Conservation (phyloP, 257 asterid species). For the Solanum commersonii region DNA sequence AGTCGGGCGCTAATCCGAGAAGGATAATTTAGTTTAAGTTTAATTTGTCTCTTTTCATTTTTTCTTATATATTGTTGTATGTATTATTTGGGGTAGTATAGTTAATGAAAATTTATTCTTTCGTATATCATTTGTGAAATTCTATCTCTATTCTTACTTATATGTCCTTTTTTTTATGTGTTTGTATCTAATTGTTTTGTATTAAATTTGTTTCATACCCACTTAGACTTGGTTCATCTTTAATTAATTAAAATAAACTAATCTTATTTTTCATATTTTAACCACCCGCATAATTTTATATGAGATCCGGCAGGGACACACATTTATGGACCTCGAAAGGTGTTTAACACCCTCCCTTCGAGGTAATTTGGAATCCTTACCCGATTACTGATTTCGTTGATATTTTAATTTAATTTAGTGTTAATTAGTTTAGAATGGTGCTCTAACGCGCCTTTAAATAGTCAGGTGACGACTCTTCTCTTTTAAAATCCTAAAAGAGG, state of each 20-base stretch:
- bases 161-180: neutral
- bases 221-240: neutral
- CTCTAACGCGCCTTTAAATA: neutral
- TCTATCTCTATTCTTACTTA: neutral
- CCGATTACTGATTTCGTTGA: too few species aligned
- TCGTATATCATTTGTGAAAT: neutral
- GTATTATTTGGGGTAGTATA: neutral
- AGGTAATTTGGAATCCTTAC: neutral
- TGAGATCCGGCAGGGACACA: neutral
- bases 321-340: neutral
- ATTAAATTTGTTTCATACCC: neutral
- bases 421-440: neutral
- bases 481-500: too few species aligned
- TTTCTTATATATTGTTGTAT: neutral
- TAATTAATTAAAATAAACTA: too few species aligned
- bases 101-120: too few species aligned
- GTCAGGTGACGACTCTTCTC: neutral
- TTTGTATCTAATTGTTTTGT: neutral
- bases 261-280: neutral
- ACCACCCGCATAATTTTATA: neutral
- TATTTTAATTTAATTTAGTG: too few species aligned
- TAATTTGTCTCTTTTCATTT: too few species aligned
- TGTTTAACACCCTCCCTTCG: neutral
- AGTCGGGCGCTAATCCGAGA: neutral
- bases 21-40: neutral